These are phyloP conservation scores for Pezizomycotina sp. DNA, from an alignment of 2,329 filamentous ascomycete genomes.

Conservation along the genomic window DNA sequence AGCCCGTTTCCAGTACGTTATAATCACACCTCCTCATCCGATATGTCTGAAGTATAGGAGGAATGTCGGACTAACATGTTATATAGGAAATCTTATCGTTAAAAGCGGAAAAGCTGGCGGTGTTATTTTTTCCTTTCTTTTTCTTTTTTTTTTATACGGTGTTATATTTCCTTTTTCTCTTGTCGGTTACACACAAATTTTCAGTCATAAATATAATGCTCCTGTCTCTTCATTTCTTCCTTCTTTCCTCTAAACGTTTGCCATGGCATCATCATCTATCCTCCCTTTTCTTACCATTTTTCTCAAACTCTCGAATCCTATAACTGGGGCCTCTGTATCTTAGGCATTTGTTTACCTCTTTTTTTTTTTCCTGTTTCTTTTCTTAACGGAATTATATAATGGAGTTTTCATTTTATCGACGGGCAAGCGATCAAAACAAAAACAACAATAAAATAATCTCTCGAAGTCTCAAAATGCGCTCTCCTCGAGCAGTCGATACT, in stretches of 20 bases:
- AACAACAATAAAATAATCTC: too few relatives aligned
- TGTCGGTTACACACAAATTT: too few relatives aligned
- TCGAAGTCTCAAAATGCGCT: too few relatives aligned
- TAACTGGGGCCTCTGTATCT: too few relatives aligned
- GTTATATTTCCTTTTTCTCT: slow-evolving; percentile 10
- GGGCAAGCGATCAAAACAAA: too few relatives aligned
- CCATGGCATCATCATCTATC: slow-evolving; percentile 6
- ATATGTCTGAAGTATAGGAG: neutral
- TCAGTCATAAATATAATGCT: too few relatives aligned
- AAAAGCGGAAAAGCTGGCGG: slow-evolving; percentile 4
- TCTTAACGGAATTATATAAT: slow-evolving; percentile 15
- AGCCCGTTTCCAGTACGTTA: slow-evolving; percentile 62
- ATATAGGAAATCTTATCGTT: slow-evolving; percentile 20
- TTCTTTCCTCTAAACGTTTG: slow-evolving; percentile 7
- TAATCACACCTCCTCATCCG: slow-evolving; percentile 67
- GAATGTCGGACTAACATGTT: neutral
- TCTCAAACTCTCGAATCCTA: slow-evolving; percentile 10
- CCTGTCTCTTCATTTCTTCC: slow-evolving; percentile 4
- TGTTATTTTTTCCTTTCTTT: slow-evolving; percentile 7
- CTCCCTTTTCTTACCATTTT: slow-evolving; percentile 8
- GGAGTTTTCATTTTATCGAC: slow-evolving; percentile 16
- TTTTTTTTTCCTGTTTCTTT: slow-evolving; percentile 7
- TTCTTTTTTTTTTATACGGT: slow-evolving; percentile 8
- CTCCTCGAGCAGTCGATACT: too few relatives aligned
- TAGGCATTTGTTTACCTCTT: too few relatives aligned